phyloP scores from a whole-genome alignment of 768 basidiomycete species.

The Termitomyces sp. region DNA sequence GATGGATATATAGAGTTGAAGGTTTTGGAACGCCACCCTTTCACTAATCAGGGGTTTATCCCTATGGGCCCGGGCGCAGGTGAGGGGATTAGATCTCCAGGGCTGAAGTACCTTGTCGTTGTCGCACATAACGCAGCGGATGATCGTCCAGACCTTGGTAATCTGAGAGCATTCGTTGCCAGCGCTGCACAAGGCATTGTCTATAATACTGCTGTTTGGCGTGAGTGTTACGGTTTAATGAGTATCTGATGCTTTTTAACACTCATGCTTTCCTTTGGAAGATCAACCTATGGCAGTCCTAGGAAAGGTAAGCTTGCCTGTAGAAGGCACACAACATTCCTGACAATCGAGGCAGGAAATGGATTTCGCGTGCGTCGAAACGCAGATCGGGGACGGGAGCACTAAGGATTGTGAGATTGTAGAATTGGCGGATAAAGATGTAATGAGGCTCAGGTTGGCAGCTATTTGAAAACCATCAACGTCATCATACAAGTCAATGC shows the following conservation, averaged over 20 bases:
- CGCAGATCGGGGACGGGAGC: slow-evolving; percentile 82
- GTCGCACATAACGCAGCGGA: slow-evolving; percentile 77
- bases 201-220: slow-evolving; percentile 84
- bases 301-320: slow-evolving; percentile 44
- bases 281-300: slow-evolving; percentile 92
- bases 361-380: slow-evolving; percentile 88
- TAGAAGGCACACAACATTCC: background rate
- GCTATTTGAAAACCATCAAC: background rate
- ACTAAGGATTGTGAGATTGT: slow-evolving; percentile 83
- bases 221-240: slow-evolving; percentile 43
- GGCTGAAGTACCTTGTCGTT: slow-evolving; percentile 70
- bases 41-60: slow-evolving; percentile 89
- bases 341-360: slow-evolving; percentile 39
- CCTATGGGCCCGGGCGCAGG: slow-evolving; percentile 74
- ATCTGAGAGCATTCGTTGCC: slow-evolving; percentile 78
- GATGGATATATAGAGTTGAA: slow-evolving; percentile 53
- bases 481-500: background rate
- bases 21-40: slow-evolving; percentile 85
- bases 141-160: slow-evolving; percentile 71
- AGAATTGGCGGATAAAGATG: slow-evolving; percentile 30
- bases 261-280: slow-evolving; percentile 22
- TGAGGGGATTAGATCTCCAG: slow-evolving; percentile 43
- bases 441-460: slow-evolving; percentile 29
- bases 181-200: slow-evolving; percentile 78
- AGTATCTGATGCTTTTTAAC: slow-evolving; percentile 6